These are phyloP conservation scores for Candida alai DNA, from an alignment of 805 yeast genomes.

Conservation along the genomic window DNA sequence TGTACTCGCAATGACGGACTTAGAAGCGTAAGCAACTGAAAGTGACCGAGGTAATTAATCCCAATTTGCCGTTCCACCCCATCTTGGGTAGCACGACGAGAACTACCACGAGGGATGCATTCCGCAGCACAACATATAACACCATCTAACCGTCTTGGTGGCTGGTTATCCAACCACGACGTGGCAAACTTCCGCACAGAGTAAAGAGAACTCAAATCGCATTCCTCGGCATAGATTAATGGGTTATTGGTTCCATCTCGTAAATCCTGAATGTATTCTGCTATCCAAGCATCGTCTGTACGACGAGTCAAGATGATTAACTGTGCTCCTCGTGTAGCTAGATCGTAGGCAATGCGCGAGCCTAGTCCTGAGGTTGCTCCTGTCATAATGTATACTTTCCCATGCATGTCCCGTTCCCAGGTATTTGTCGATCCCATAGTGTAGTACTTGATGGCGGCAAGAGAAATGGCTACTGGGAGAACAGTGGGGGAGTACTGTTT, in stretches of 20 bases:
- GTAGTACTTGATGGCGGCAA: constrained; percentile 60
- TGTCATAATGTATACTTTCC: constrained; percentile 74
- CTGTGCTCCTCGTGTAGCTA: constrained; percentile 86
- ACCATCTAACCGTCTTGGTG: constrained; percentile 90
- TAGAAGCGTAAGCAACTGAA: constrained; percentile 72
- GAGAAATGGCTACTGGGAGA: constrained; percentile 50
- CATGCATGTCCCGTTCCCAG: constrained; percentile 92
- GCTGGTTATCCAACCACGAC: constrained; percentile 85
- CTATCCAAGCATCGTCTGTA: constrained; percentile 63
- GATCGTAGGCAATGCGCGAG: constrained; percentile 63
- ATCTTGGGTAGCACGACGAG: constrained; percentile 67
- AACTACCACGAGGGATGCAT: constrained; percentile 61
- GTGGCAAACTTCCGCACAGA: constrained; percentile 89
- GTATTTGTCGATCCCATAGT: constrained; percentile 78
- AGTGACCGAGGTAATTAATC: constrained; percentile 76
- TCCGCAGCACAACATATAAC: constrained; percentile 86
- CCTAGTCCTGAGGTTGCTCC: constrained; percentile 98
- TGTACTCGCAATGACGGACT: constrained; percentile 85
- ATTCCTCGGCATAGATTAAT: constrained; percentile 85
- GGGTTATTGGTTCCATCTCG: constrained; percentile 66
- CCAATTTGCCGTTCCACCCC: constrained; percentile 87
- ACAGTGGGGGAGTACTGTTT: constrained; percentile 54
- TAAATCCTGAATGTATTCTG: constrained; percentile 75
- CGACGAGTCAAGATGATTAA: constrained; percentile 67
- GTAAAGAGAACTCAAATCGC: constrained; percentile 71